Evolutionary conservation across 352 stramenopile genomes (phyloP).

Genomic region (Pythium coloratum): DNA sequence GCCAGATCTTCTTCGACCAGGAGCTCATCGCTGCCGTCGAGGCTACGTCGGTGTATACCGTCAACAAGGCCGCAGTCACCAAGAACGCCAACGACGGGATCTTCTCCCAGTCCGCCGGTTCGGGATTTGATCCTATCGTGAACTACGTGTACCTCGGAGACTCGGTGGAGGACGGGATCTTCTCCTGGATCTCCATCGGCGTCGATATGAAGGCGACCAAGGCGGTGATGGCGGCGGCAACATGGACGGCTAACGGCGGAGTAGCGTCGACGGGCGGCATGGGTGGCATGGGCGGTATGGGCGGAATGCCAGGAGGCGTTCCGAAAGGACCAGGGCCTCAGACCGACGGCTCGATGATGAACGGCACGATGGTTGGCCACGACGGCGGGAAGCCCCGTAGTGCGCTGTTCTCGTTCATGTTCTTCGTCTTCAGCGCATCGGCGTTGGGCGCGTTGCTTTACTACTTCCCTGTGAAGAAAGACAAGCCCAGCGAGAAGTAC

Average conservation of each 20-base stretch:
- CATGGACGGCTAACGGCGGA: conserved; percentile 11
- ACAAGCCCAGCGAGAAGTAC: conserved; percentile 2
- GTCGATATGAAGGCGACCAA: conserved; percentile 29
- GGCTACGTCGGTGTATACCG: not conserved
- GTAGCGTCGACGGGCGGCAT: not conserved
- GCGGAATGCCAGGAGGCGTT: not conserved
- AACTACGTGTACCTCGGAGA: conserved; percentile 37
- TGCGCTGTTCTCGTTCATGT: conserved; percentile 10
- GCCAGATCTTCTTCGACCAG: conserved; percentile 25
- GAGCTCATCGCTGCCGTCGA: conserved; percentile 15
- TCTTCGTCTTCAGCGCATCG: conserved; percentile 6
- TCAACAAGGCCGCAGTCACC: conserved; percentile 13
- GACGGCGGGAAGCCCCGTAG: not conserved
- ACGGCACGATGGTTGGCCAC: not conserved
- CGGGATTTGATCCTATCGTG: conserved; percentile 33
- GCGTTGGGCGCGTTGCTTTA: conserved; percentile 5
- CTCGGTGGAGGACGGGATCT: conserved; percentile 29
- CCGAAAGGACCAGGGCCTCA: not conserved
- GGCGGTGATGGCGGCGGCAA: conserved; percentile 29
- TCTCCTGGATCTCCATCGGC: conserved; percentile 38
- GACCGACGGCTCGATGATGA: not conserved
- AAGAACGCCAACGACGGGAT: conserved; percentile 29
- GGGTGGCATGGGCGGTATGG: not conserved
- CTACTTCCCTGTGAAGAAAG: conserved; percentile 12
- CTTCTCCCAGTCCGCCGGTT: conserved; percentile 23